phyloP scores from a whole-genome alignment of 441 rosid genomes.

The Pelargonium myrrhifolium region DNA sequence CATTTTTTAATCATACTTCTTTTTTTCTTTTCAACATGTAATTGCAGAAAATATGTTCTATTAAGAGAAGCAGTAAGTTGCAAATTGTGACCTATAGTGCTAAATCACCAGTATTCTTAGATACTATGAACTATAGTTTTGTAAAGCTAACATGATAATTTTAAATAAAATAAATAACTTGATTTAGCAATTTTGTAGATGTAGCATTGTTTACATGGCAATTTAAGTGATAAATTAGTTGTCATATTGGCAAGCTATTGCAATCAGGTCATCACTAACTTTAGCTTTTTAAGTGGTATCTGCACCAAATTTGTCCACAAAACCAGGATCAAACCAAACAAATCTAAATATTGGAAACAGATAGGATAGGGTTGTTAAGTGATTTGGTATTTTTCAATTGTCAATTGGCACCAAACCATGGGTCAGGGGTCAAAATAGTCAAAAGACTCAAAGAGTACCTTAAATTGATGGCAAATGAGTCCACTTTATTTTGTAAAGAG shows the following conservation, averaged over 20 bases:
- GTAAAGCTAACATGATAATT: too few relatives aligned
- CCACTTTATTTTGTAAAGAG: conserved; percentile 49
- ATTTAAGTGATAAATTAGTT: too few relatives aligned
- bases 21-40: not conserved
- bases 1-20: conserved; percentile 27
- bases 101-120: not conserved
- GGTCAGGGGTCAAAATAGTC: conserved; percentile 18
- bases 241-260: not conserved
- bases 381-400: not conserved
- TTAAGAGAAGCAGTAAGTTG: not conserved
- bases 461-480: conserved; percentile 20
- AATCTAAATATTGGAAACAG: too few relatives aligned
- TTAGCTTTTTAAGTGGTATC: not conserved
- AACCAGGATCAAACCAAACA: not conserved
- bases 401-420: not conserved
- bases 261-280: not conserved
- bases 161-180: too few relatives aligned
- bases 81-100: not conserved
- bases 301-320: not conserved
- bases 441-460: conserved; percentile 14
- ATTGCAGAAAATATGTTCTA: not conserved
- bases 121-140: not conserved
- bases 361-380: not conserved
- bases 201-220: too few relatives aligned
- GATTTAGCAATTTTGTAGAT: too few relatives aligned